These are phyloP conservation scores for Polygonum maritimum DNA, from an alignment of 148 eudicot genomes.

Conservation along the genomic window DNA sequence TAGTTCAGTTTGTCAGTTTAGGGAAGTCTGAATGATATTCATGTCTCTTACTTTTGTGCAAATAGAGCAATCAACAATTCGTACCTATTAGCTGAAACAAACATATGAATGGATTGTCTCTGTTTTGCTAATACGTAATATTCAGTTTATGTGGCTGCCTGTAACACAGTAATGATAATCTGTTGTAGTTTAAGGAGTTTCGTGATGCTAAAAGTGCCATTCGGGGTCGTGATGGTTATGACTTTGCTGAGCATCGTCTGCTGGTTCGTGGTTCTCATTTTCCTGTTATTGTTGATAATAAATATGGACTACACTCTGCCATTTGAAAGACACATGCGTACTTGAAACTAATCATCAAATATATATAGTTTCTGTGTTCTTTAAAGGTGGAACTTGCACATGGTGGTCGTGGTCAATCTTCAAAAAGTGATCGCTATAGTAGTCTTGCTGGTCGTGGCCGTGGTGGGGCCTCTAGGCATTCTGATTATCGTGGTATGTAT, in stretches of 20 bases:
- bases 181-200: constrained; percentile 70
- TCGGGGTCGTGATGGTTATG: constrained; percentile 97
- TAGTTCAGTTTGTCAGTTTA: not conserved
- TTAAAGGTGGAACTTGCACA: constrained; percentile 70
- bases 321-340: not conserved
- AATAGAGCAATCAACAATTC: not conserved
- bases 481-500: constrained; percentile 74
- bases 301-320: not conserved
- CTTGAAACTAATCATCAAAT: not conserved
- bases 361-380: not conserved
- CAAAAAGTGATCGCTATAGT: constrained; percentile 47
- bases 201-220: constrained; percentile 98
- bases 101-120: not conserved
- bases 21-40: not conserved
- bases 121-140: not conserved
- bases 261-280: constrained; percentile 36
- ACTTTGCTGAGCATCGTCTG: constrained; percentile 87
- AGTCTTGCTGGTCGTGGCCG: constrained; percentile 29
- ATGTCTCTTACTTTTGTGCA: not conserved
- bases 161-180: not conserved
- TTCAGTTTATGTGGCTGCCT: not conserved
- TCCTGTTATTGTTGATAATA: not conserved
- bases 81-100: not conserved
- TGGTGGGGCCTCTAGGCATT: constrained; percentile 67
- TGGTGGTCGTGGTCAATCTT: constrained; percentile 70